Conservation (phyloP, 164 flowering plant genomes). For the Tetracentron sinense region DNA sequence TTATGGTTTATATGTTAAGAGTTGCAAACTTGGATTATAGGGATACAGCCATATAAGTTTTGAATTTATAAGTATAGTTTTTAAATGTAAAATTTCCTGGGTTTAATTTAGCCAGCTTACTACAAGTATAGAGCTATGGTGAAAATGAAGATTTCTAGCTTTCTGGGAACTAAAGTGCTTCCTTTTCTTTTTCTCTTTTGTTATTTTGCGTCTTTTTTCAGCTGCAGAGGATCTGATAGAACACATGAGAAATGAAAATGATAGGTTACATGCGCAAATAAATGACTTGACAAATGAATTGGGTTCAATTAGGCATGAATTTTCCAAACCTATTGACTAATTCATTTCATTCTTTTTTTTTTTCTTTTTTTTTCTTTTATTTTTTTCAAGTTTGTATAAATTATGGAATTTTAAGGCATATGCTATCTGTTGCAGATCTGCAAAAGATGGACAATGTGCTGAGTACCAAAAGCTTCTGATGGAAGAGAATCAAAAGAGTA, state of each 20-base stretch:
- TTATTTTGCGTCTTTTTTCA: too few relatives aligned
- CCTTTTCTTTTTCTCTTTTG: background rate
- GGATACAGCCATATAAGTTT: too few relatives aligned
- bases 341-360: background rate
- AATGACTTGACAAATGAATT: slow-evolving; percentile 44
- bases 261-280: slow-evolving; percentile 31
- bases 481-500: slow-evolving; percentile 62
- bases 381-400: background rate
- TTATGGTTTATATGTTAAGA: too few relatives aligned
- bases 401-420: background rate
- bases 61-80: too few relatives aligned
- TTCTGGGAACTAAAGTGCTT: background rate
- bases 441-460: slow-evolving; percentile 28
- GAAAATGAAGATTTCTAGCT: background rate
- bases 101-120: background rate
- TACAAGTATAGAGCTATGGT: background rate
- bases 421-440: slow-evolving; percentile 39
- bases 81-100: too few relatives aligned
- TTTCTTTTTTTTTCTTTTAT: too few relatives aligned
- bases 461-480: slow-evolving; percentile 42
- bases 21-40: too few relatives aligned
- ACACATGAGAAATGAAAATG: slow-evolving; percentile 53
- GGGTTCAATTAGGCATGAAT: slow-evolving; percentile 42
- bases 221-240: slow-evolving; percentile 70
- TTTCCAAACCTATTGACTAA: background rate